Evolutionary conservation across 2,329 filamentous ascomycete species (phyloP), one percentile per base, ranked within the genome.

Genomic region (Aspergillus brunneoviolaceus): DNA sequence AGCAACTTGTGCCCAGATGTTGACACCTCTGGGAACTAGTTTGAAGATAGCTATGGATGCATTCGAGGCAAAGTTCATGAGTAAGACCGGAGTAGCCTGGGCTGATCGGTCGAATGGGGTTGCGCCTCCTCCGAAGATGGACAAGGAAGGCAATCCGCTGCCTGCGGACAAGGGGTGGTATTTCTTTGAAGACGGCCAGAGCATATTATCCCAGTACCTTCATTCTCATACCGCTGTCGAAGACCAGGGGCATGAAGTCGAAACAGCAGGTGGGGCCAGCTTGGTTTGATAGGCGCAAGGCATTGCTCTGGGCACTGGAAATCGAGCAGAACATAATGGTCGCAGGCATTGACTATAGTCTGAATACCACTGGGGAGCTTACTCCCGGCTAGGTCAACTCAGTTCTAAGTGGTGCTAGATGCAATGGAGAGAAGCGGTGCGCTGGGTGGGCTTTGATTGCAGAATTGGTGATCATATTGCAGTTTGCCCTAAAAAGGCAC

Each of bases 1-100:
- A 1, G 69, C 62, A 11, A 69, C 69, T 0, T 66, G 66, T 10
- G 63, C 72, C 1, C 69, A 78, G 11, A 69, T 75, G 11, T 65
- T 79, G 10, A 70, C 72, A 3, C 72, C 73, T 0, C 59, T 66
- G 1, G 72, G 70, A 21, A 75, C 72, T 55, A 69, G 62, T 4
- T 67, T 73, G 14, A 67, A 72, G 2, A 51, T 66, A 2, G 84
- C 86, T 27, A 79, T 85, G 60, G 63, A 64, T 0, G 73, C 76
- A 0, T 90, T 90, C 70, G 78, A 77, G 60, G 65, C 72, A 0
- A 86, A 87, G 65, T 91, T 91, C 69, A 71, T 70, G 11, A 74
- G 77, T 7, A 85, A 85, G 70, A 86, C 86, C 0, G 84, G 84
- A 0, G 76, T 86, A 10, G 70, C 77, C 1, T 91, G 88, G 88